phyloP scores from a whole-genome alignment of 805 yeast species.

The Schwanniomyces occidentalis region DNA sequence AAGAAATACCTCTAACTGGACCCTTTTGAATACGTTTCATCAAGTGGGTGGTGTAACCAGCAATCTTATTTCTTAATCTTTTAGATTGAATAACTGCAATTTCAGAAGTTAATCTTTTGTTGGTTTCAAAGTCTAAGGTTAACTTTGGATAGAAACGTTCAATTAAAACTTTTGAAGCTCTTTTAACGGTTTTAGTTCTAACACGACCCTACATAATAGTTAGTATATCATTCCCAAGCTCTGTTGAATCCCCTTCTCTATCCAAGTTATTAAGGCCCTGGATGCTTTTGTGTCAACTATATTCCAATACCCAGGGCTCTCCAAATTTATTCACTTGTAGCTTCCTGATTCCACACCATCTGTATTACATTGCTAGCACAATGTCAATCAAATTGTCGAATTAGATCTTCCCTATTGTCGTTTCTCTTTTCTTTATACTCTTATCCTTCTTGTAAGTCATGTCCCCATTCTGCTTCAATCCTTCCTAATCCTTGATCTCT shows the following conservation, averaged over 20 bases:
- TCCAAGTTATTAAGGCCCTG: too few species aligned
- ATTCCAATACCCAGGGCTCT: too few species aligned
- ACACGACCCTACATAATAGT: slow-evolving; percentile 86
- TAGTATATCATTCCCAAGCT: slow-evolving; percentile 17
- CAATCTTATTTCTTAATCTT: slow-evolving; percentile 99
- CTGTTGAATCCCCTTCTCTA: neutral
- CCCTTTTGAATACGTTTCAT: slow-evolving; percentile 99
- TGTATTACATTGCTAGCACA: too few species aligned
- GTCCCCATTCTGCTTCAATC: too few species aligned
- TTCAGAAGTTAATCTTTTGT: slow-evolving; percentile 98
- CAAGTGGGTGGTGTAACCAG: slow-evolving; percentile 99
- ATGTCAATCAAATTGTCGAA: too few species aligned
- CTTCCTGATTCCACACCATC: too few species aligned
- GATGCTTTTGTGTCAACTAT: too few species aligned
- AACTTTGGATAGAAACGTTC: slow-evolving; percentile 99
- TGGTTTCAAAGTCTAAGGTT: slow-evolving; percentile 98
- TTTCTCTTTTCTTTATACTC: too few species aligned
- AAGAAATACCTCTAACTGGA: slow-evolving; percentile 99
- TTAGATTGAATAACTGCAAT: slow-evolving; percentile 98
- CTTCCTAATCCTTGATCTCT: too few species aligned
- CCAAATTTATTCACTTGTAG: too few species aligned
- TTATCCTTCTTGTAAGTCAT: too few species aligned
- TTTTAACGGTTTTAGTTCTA: slow-evolving; percentile 99
- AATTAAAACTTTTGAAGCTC: slow-evolving; percentile 99
- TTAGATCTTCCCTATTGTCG: too few species aligned